Conservation (phyloP, 2,329 filamentous ascomycete genomes). For the Pseudomassariella vexata region DNA sequence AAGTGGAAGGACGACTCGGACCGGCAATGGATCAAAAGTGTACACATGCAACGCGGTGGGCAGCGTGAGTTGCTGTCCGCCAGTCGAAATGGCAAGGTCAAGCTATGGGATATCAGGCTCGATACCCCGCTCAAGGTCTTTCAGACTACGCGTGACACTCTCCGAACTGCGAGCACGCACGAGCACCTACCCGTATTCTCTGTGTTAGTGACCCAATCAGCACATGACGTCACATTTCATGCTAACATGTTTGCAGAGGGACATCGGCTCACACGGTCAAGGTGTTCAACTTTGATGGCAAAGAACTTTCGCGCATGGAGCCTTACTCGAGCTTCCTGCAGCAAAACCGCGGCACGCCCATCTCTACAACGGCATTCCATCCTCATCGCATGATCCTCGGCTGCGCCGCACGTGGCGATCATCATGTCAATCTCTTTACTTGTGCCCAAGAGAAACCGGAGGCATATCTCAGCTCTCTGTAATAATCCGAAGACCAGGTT, state of each 20-base stretch:
- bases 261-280: slow-evolving; percentile 85
- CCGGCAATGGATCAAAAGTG: slow-evolving; percentile 89
- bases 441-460: slow-evolving; percentile 47
- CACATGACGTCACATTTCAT: not conserved
- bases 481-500: not conserved
- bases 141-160: slow-evolving; percentile 67
- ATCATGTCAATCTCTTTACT: slow-evolving; percentile 84
- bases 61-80: slow-evolving; percentile 87
- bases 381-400: slow-evolving; percentile 89
- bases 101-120: slow-evolving; percentile 93
- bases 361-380: slow-evolving; percentile 88
- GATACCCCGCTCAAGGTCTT: slow-evolving; percentile 70
- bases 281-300: slow-evolving; percentile 83
- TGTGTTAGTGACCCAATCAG: slow-evolving; percentile 56
- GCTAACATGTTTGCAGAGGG: slow-evolving; percentile 53
- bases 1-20: slow-evolving; percentile 89
- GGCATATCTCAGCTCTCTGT: slow-evolving; percentile 6
- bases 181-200: slow-evolving; percentile 96
- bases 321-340: slow-evolving; percentile 86
- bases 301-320: slow-evolving; percentile 75
- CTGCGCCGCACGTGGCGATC: slow-evolving; percentile 78
- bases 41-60: slow-evolving; percentile 94
- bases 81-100: slow-evolving; percentile 87
- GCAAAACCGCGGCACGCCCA: slow-evolving; percentile 73
- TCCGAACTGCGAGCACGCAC: slow-evolving; percentile 85